Evolutionary conservation across 768 basidiomycete genomes (phyloP).

Genomic region (Strobilomyces confusus): DNA sequence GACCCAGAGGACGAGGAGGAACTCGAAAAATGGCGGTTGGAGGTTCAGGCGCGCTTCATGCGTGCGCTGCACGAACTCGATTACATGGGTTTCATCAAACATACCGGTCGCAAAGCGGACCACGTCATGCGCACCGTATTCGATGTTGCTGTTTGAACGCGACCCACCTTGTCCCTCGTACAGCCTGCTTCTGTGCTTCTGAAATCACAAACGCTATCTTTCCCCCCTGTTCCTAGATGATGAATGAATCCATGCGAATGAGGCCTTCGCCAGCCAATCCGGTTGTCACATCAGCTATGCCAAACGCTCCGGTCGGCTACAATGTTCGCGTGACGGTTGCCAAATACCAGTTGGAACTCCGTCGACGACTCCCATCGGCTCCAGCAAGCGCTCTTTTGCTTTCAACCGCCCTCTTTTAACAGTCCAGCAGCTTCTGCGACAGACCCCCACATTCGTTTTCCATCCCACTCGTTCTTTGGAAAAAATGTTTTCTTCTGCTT

Average conservation of each 20-base stretch:
- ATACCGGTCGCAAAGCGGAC: constrained; percentile 73
- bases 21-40: constrained; percentile 52
- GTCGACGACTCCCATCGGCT: constrained; percentile 12
- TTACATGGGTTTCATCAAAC: constrained; percentile 74
- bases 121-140: constrained; percentile 69
- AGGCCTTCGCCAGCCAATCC: neutral
- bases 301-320: neutral
- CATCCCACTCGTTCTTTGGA: constrained; percentile 11
- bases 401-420: neutral
- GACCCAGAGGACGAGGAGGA: constrained; percentile 30
- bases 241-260: constrained; percentile 3
- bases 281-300: neutral
- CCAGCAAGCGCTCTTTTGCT: neutral
- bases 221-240: neutral
- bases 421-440: constrained; percentile 5
- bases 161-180: constrained; percentile 1
- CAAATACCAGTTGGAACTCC: constrained; percentile 32
- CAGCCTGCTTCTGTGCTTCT: neutral
- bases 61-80: constrained; percentile 80
- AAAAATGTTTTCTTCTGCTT: constrained; percentile 49
- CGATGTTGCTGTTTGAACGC: constrained; percentile 34
- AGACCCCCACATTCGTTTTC: constrained; percentile 23
- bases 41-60: constrained; percentile 76
- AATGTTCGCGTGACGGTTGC: neutral
- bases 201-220: neutral